Conservation (phyloP, 768 basidiomycete genomes). For the Cyathus striatus region DNA sequence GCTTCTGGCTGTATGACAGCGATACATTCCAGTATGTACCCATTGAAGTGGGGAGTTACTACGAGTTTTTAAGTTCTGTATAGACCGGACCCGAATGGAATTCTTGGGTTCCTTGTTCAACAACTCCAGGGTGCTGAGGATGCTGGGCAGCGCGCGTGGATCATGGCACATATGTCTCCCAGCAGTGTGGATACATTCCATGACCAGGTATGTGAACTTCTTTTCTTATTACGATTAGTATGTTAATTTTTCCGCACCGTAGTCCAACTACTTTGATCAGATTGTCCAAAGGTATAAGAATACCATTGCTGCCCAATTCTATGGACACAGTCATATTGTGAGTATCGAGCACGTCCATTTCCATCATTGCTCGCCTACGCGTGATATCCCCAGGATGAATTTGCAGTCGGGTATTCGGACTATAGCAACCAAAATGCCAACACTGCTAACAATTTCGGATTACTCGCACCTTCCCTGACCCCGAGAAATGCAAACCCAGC, state of each 20-base stretch:
- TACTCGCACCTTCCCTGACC: conserved; percentile 52
- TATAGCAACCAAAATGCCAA: conserved; percentile 37
- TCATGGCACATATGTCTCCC: conserved; percentile 56
- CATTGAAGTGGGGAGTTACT: background rate
- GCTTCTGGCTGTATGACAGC: conserved; percentile 59
- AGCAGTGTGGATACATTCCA: conserved; percentile 41
- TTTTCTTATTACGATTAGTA: background rate
- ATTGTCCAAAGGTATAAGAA: conserved; percentile 54
- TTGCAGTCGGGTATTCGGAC: conserved; percentile 55
- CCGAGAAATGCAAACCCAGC: conserved; percentile 52
- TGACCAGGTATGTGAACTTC: conserved; percentile 37
- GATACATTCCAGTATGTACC: conserved; percentile 35
- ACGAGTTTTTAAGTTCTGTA: background rate
- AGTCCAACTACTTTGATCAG: conserved; percentile 61
- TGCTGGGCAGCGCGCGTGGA: conserved; percentile 55
- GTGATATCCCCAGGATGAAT: conserved; percentile 40
- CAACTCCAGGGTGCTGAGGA: conserved; percentile 58
- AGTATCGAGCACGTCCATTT: too few species aligned
- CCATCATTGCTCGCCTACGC: too few species aligned
- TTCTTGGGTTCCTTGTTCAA: conserved; percentile 46
- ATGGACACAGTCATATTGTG: conserved; percentile 52
- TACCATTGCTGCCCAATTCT: conserved; percentile 58
- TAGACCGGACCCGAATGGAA: conserved; percentile 51
- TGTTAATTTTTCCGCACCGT: background rate
- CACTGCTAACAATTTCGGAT: conserved; percentile 42